Evolutionary conservation across 179 eudicot species (phyloP).

Genomic region (Silene vulgaris): DNA sequence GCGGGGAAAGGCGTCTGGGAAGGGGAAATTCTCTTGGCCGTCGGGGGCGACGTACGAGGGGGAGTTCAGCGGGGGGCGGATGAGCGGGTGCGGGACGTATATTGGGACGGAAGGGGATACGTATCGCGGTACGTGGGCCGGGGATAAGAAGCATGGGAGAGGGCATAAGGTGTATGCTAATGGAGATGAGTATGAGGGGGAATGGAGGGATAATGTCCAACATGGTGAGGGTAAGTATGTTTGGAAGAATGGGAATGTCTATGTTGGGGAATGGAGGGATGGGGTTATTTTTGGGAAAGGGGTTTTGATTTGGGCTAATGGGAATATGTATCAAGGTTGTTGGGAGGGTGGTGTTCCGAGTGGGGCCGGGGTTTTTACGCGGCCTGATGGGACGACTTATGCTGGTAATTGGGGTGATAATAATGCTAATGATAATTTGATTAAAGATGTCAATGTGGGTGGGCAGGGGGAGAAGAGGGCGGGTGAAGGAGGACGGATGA

Average conservation of each 20-base stretch:
- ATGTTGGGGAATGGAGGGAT: conserved; percentile 65
- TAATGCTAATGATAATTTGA: background rate
- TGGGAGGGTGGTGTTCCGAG: conserved; percentile 81
- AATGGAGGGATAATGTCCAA: conserved; percentile 58
- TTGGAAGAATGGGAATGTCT: conserved; percentile 85
- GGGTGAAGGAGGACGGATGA: conserved; percentile 36
- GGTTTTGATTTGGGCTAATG: conserved; percentile 69
- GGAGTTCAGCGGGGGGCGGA: conserved; percentile 67
- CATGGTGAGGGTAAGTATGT: conserved; percentile 75
- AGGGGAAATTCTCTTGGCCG: conserved; percentile 87
- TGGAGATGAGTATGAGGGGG: conserved; percentile 72
- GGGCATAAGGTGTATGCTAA: conserved; percentile 70
- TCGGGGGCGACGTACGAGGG: conserved; percentile 88
- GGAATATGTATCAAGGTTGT: conserved; percentile 65
- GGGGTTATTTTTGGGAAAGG: conserved; percentile 79
- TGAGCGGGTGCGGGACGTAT: conserved; percentile 74
- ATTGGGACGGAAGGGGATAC: conserved; percentile 77
- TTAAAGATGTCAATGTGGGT: background rate
- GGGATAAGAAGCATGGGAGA: conserved; percentile 60
- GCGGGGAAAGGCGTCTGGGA: conserved; percentile 67
- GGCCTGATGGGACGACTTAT: conserved; percentile 68
- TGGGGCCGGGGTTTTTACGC: conserved; percentile 69
- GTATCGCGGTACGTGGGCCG: conserved; percentile 61
- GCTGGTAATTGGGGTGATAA: conserved; percentile 61
- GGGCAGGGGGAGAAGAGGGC: conserved; percentile 28